Evolutionary conservation across 352 stramenopile genomes (phyloP).

Genomic region (Phytophthora litchii): DNA sequence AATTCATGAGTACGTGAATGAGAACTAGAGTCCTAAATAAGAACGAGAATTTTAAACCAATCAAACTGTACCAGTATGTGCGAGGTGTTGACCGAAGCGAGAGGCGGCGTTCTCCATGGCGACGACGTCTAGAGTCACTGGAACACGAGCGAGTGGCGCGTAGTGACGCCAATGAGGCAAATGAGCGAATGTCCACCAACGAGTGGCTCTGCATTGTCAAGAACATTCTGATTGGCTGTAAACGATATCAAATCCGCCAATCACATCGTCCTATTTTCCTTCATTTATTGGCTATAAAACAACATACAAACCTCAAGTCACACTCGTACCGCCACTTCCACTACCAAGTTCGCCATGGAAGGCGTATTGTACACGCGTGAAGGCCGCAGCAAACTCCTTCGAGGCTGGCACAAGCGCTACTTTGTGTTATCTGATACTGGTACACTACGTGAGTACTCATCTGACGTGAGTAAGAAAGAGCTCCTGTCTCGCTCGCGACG

Average conservation of each 20-base stretch:
- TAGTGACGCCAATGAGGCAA: conserved; percentile 1
- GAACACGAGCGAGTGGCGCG: background rate
- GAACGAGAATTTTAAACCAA: conserved; percentile 1
- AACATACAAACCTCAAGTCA: background rate
- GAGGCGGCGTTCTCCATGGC: conserved; percentile 78
- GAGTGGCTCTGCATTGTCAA: conserved; percentile 15
- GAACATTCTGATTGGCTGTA: conserved; percentile 23
- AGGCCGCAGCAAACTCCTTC: conserved; percentile 58
- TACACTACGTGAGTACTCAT: conserved; percentile 55
- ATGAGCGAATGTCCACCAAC: conserved; percentile 23
- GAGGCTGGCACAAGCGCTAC: conserved; percentile 76
- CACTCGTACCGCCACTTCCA: background rate
- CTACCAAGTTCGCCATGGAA: conserved; percentile 41
- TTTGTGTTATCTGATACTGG: conserved; percentile 59
- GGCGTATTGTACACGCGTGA: conserved; percentile 61
- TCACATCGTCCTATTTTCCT: background rate
- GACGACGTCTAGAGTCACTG: background rate
- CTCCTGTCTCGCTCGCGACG: conserved; percentile 12
- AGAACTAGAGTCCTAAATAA: background rate
- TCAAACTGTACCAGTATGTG: conserved; percentile 64
- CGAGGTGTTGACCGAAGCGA: conserved; percentile 85
- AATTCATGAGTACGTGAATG: background rate
- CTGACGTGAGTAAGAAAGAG: conserved; percentile 28
- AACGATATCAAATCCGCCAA: conserved; percentile 5
- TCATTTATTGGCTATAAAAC: conserved; percentile 20